These are phyloP conservation scores for Climacium dendroides DNA, from an alignment of 225 moss, liverwort and hornwort genomes.

Conservation along the genomic window DNA sequence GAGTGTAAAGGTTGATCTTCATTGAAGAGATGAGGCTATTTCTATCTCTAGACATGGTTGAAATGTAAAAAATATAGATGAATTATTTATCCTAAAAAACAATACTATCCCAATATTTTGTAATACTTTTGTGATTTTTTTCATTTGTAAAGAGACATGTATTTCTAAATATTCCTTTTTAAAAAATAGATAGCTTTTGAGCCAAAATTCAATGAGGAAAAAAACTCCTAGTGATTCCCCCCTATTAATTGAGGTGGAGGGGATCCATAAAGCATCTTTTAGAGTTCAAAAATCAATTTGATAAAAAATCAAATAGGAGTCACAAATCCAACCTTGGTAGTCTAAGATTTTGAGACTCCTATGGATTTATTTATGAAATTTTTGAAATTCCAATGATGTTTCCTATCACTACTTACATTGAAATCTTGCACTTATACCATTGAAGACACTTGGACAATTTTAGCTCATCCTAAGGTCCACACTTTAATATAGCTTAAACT, in stretches of 20 bases:
- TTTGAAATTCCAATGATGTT: neutral
- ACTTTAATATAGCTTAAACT: neutral
- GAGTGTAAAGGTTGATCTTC: neutral
- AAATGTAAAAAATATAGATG: neutral
- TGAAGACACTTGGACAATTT: neutral
- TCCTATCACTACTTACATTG: neutral
- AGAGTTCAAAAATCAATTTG: neutral
- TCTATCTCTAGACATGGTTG: neutral
- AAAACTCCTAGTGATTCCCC: neutral
- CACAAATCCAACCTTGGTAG: neutral
- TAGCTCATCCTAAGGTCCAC: accelerated
- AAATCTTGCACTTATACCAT: neutral
- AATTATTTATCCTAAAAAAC: neutral
- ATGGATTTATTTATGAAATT: neutral
- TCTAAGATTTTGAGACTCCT: neutral
- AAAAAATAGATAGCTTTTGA: neutral
- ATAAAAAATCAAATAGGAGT: neutral
- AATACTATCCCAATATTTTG: neutral
- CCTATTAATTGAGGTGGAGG: neutral
- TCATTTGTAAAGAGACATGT: neutral
- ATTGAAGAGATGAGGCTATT: neutral
- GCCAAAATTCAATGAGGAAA: neutral
- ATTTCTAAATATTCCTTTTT: neutral
- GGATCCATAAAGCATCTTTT: neutral
- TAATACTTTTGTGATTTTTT: neutral